Base-by-base conservation (phyloP, 2,329 filamentous ascomycete species). In the Fusarium udum region DNA sequence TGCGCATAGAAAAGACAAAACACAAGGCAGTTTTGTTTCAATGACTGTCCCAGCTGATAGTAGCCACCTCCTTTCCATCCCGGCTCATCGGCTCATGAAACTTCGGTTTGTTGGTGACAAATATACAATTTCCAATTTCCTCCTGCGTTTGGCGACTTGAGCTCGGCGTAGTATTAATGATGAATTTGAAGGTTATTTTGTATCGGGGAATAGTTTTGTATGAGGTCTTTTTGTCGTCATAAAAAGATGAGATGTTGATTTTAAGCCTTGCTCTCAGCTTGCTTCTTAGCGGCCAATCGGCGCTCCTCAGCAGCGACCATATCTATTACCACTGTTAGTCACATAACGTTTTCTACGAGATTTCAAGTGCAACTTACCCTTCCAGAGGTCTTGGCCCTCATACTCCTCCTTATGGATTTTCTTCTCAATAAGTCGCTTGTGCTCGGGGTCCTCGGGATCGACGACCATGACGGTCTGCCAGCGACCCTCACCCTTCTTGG, bases 351-450 rank as follows among this genome's bases (percentile, higher is more conserved):
- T 28, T 10, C 51, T n/a, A 10, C 4, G 15, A 9, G 4, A 20
- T 34, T 7, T 22, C 1, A 37, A 18, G 11, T 34, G n/a, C 7
- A 32, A 56, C 90, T 80, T 83, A 93, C 92, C 92, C 86, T 90
- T 96, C 96, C 96, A 99, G 78, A 98, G 88, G 83, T 98, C 95
- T 85, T 97, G 93, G 49, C 94, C 93, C 80, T 92, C 88, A 82
- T 97, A 96, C 72, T 93, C 88, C 86, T 97, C 94, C 84, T 95
- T 93, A 82, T 97, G 93, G 61, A 96, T 89, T 84, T 87, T 91
- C 90, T 95, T 95, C 89, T 97, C 93, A 75, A 97, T 93, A 75
- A 95, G 81, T 78, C 92, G 87, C 88, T 94, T 92, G 83, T 95
- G 93, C 83, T 92, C 90, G 5, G 93, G 94, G 80, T 97, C 94